These are phyloP conservation scores for Pouteria glomerata DNA, from an alignment of 148 eudicot genomes.

Conservation along the genomic window DNA sequence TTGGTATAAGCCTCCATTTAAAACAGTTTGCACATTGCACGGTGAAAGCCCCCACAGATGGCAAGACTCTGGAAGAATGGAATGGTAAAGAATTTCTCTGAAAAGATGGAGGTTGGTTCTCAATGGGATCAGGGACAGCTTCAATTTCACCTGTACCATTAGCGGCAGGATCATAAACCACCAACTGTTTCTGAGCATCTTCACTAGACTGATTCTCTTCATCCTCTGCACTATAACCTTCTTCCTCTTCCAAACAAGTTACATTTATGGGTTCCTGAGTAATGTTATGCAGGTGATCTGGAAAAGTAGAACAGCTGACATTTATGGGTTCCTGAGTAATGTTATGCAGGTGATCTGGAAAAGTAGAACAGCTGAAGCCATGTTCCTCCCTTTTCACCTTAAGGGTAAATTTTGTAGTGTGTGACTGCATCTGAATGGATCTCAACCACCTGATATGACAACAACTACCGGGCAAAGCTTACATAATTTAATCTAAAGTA, in stretches of 20 bases:
- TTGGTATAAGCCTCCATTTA: constrained; percentile 92
- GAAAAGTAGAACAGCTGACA: constrained; percentile 21
- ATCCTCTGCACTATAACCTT: constrained; percentile 12
- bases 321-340: constrained; percentile 20
- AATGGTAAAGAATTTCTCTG: constrained; percentile 3
- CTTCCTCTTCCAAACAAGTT: constrained; percentile 35
- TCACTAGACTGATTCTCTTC: constrained; percentile 24
- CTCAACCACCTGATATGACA: constrained; percentile 5
- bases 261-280: constrained; percentile 21
- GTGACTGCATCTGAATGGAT: constrained; percentile 22
- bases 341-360: constrained; percentile 10
- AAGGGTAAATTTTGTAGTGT: constrained; percentile 18
- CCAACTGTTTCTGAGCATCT: constrained; percentile 52
- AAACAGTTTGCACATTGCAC: constrained; percentile 85
- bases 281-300: constrained; percentile 11
- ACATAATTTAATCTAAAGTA: not conserved
- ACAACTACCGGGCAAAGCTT: not conserved
- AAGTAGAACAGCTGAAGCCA: constrained; percentile 18
- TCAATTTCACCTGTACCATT: constrained; percentile 15
- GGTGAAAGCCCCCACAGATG: constrained; percentile 79
- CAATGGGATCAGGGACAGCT: constrained; percentile 31
- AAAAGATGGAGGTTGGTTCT: constrained; percentile 17
- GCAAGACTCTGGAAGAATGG: constrained; percentile 36
- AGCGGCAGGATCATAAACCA: constrained; percentile 48
- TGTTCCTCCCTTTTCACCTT: constrained; percentile 21